Evolutionary conservation across 2,329 filamentous ascomycete species (phyloP).

Genomic region (Akanthomyces lecanii): DNA sequence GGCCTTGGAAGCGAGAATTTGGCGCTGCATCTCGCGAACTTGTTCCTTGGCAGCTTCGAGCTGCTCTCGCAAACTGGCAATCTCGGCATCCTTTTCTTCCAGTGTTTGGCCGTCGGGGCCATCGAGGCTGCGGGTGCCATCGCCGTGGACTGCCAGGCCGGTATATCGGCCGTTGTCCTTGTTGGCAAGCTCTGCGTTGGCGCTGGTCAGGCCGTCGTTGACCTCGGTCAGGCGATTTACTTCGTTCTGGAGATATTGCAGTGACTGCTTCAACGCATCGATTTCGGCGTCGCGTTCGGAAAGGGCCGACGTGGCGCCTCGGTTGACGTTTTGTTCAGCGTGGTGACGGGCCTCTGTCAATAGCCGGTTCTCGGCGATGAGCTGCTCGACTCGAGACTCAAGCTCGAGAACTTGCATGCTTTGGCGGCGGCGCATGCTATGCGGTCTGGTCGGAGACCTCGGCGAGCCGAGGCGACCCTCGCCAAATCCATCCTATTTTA

Average conservation of each 20-base stretch:
- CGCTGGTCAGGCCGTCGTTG: conserved; percentile 73
- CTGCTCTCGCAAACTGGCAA: conserved; percentile 71
- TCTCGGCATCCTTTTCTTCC: conserved; percentile 79
- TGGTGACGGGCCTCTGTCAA: conserved; percentile 68
- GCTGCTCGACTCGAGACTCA: conserved; percentile 77
- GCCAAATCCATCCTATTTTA: conserved; percentile 79
- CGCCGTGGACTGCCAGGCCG: conserved; percentile 60
- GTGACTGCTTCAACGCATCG: conserved; percentile 70
- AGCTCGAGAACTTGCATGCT: conserved; percentile 97
- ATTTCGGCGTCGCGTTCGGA: conserved; percentile 85
- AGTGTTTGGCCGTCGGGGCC: conserved; percentile 62
- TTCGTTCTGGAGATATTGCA: conserved; percentile 78
- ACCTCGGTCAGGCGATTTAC: conserved; percentile 75
- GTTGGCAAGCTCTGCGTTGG: conserved; percentile 70
- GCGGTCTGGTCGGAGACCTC: conserved; percentile 86
- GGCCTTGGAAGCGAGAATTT: conserved; percentile 56
- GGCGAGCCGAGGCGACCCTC: conserved; percentile 83
- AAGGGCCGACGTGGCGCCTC: conserved; percentile 65
- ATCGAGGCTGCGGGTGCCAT: conserved; percentile 65
- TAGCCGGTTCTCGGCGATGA: conserved; percentile 77
- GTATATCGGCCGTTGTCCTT: conserved; percentile 70
- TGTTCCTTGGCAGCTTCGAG: conserved; percentile 67
- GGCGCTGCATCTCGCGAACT: conserved; percentile 47
- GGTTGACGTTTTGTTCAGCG: conserved; percentile 62
- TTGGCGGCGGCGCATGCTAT: conserved; percentile 93